Evolutionary conservation across 1,139 yeast species (phyloP), one percentile per base, ranked within the genome.

Genomic region (Diutina mesorugosa): DNA sequence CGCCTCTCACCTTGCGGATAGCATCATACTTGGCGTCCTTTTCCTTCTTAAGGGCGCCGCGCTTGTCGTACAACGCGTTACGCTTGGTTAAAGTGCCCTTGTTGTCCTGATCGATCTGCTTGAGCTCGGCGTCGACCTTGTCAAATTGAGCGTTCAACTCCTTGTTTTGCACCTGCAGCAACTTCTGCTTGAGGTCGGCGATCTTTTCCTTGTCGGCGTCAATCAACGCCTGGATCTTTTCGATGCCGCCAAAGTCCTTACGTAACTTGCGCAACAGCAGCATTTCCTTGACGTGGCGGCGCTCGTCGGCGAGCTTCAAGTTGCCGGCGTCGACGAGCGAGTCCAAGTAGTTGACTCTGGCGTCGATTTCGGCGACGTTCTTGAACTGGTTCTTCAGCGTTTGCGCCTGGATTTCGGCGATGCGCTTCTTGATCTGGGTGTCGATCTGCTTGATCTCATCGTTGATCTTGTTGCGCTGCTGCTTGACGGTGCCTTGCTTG

Each of bases 231-330:
- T 90, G 97, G 65, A 81, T 80, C 64, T 83, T 81, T 67, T 85
- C 90, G 64, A 91, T 77, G 54, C 81, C 78, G 55, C 83, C 83
- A 69, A 90, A 87, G 70, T 86, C 95, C 72, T 87, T 87, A 68
- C 85, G 83, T 67, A 87, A 76, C 73, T 89, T 90, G 72, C 95
- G 85, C 70, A 93, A 80, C 56, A 85, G 73, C 57, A 90, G 81
- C 78, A 90, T 88, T 73, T 93, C 98, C 73, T 87, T 87, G 64
- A 95, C 83, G 63, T 78, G 74, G 69, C 85, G 81, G 76, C 90
- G 87, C 78, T 95, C 99, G 61, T 93, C 97, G 57, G 91, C 98
- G 67, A 95, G 82, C 66, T 90, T 83, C 70, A 95, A 77, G 57
- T 79, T 75, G 60, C 99, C 99, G 56, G 88, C 74, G 60, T 88